Evolutionary conservation across 78 protist genomes (phyloP), one percentile per base, ranked within the genome.

Genomic region (Cavenderia fasciculata): DNA sequence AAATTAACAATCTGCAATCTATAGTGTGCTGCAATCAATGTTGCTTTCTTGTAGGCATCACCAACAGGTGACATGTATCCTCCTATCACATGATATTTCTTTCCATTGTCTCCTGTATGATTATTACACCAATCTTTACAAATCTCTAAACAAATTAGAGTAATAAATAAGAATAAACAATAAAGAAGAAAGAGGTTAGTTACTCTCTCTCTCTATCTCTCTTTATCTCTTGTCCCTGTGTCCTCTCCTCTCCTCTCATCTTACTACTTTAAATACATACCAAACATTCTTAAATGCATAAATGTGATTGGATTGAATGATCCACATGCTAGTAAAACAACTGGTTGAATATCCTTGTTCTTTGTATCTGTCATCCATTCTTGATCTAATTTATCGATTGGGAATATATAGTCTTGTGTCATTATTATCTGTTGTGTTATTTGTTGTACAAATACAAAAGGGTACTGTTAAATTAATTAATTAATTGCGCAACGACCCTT

Each of bases 211-310:
- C n/a, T n/a, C n/a, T n/a, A n/a, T n/a, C n/a, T n/a, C n/a, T n/a
- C n/a, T n/a, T n/a, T n/a, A n/a, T n/a, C n/a, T n/a, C n/a, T n/a
- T n/a, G n/a, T n/a, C n/a, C n/a, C n/a, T n/a, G n/a, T n/a, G n/a
- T n/a, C n/a, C n/a, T n/a, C n/a, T n/a, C n/a, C n/a, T n/a, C n/a
- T n/a, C n/a, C n/a, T n/a, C n/a, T 66, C 7, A 47, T 21, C 31
- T 4, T 18, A 70, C 33, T 4, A 7, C n/a, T 51, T 33, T 21
- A 21, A 63, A n/a, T 56, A 61, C 14, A 34, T 74, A 85, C 92
- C 92, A 70, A 85, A 66, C 92, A 85, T 74, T 49, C 92, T 72
- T 41, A 85, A 41, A 85, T 85, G 92, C 84, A 85, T 72, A 63
- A 25, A 69, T 14, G 92, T 85, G 12, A 85, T 40, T 23, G 92